A percentile compares a stretch with the other conserved stretches of the same genome.
phyloP scores from a whole-genome alignment of 108 stramenopile species.

The Stephanodiscus triporus region DNA sequence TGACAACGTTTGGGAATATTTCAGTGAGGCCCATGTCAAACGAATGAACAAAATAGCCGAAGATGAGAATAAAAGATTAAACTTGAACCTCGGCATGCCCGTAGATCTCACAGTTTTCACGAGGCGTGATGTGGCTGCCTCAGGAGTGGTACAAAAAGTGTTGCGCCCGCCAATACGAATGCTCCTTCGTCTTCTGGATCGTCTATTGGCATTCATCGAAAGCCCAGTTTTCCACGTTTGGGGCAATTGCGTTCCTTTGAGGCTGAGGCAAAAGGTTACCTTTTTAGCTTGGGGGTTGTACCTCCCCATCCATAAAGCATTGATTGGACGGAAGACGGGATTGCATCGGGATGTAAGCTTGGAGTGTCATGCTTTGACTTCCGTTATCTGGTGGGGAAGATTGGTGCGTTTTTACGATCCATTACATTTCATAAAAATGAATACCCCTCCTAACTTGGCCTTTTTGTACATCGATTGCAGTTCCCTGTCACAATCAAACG shows the following conservation, averaged over 20 bases:
- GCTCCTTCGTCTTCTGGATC: conserved; percentile 32
- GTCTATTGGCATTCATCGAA: conserved; percentile 51
- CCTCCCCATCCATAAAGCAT: conserved; percentile 59
- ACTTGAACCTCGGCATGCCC: conserved; percentile 67
- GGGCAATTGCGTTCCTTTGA: conserved; percentile 53
- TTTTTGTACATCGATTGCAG: conserved; percentile 3
- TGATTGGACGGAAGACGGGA: conserved; percentile 60
- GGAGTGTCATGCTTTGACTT: conserved; percentile 82
- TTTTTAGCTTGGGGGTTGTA: conserved; percentile 66
- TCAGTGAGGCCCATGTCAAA: background rate
- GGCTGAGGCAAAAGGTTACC: conserved; percentile 50
- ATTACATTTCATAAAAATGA: background rate
- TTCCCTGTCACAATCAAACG: conserved; percentile 64
- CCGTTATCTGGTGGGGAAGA: conserved; percentile 69
- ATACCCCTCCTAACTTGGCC: background rate
- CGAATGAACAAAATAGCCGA: conserved; percentile 34
- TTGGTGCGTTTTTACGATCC: conserved; percentile 32
- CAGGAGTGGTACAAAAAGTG: conserved; percentile 7
- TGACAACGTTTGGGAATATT: conserved; percentile 15
- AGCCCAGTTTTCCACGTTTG: conserved; percentile 51
- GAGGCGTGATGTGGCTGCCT: conserved; percentile 27
- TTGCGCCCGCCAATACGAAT: conserved; percentile 39
- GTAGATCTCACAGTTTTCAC: conserved; percentile 48
- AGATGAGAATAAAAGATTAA: conserved; percentile 53
- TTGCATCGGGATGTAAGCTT: conserved; percentile 58